Evolutionary conservation across 2,329 filamentous ascomycete genomes (phyloP).

Genomic region (Furcasterigmium furcatum): DNA sequence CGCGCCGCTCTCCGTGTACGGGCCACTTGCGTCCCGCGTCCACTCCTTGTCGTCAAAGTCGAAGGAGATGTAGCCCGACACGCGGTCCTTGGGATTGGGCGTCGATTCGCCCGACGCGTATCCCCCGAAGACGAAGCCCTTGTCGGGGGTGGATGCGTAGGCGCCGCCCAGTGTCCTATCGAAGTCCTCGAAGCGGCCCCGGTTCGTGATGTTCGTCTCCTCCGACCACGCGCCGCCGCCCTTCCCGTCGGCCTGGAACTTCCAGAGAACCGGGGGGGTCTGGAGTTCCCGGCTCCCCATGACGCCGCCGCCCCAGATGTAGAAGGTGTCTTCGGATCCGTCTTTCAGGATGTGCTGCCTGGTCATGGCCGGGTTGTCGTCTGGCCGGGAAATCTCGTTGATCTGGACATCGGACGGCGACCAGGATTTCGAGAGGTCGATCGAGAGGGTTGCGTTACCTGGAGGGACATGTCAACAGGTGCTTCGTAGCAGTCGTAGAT

Average conservation of each 20-base stretch:
- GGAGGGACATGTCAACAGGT: background rate
- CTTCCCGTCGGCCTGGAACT: slow-evolving; percentile 23
- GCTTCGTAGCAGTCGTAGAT: background rate
- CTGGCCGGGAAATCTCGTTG: slow-evolving; percentile 21
- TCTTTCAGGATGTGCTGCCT: slow-evolving; percentile 27
- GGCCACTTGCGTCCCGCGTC: background rate
- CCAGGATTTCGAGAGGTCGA: slow-evolving; percentile 27
- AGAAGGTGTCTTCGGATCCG: slow-evolving; percentile 21
- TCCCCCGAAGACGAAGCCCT: slow-evolving; percentile 28
- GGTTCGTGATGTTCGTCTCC: slow-evolving; percentile 11
- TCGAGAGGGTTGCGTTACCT: slow-evolving; percentile 29
- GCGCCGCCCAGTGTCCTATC: slow-evolving; percentile 22
- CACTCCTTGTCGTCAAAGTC: background rate
- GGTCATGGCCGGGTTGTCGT: slow-evolving; percentile 22
- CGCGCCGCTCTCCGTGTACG: background rate
- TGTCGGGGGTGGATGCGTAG: slow-evolving; percentile 17
- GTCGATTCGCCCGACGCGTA: slow-evolving; percentile 3
- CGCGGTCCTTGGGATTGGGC: background rate
- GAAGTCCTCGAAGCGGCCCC: slow-evolving; percentile 29
- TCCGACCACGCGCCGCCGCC: slow-evolving; percentile 19
- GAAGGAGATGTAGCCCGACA: background rate
- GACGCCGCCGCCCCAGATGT: slow-evolving; percentile 26
- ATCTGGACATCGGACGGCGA: slow-evolving; percentile 26
- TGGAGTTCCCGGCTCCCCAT: no score
- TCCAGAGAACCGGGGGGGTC: slow-evolving; percentile 20